phyloP scores from a whole-genome alignment of 352 stramenopile species.

The Globisporangium takayamanum region DNA sequence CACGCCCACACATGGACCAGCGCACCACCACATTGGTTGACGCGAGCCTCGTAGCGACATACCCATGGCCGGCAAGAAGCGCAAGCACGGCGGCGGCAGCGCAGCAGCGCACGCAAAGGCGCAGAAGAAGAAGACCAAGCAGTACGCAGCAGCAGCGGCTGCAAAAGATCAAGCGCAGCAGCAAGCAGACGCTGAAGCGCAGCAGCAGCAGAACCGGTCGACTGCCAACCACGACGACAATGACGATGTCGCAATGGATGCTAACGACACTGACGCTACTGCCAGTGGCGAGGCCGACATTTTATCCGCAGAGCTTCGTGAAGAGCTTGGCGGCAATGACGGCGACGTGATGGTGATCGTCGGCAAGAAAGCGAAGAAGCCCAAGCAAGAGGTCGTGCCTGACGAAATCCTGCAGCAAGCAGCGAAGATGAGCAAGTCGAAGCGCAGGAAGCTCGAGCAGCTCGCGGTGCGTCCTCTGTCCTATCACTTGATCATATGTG shows the following conservation, averaged over 20 bases:
- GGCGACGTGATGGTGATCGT: conserved; percentile 58
- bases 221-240: conserved; percentile 1
- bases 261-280: not conserved
- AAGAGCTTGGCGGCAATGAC: conserved; percentile 53
- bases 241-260: conserved; percentile 1
- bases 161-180: not conserved
- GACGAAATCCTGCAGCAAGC: conserved; percentile 61
- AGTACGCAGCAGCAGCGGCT: not conserved
- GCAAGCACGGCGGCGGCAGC: conserved; percentile 35
- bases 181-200: conserved; percentile 3
- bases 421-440: conserved; percentile 68
- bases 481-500: not conserved
- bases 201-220: conserved; percentile 1
- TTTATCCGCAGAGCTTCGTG: conserved; percentile 58
- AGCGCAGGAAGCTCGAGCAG: conserved; percentile 76
- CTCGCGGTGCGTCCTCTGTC: conserved; percentile 30
- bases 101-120: conserved; percentile 28
- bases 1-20: not conserved
- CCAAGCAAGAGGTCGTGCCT: conserved; percentile 38
- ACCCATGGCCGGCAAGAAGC: conserved; percentile 53
- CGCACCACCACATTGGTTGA: not conserved
- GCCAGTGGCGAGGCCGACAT: conserved; percentile 19
- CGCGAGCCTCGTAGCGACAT: conserved; percentile 1
- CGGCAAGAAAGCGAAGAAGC: conserved; percentile 45
- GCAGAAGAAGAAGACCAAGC: conserved; percentile 47